A percentile compares a stretch with the other conserved stretches of the same genome.
These are phyloP conservation scores for Posidonia australis DNA, from an alignment of 106 monocot genomes.

Conservation along the genomic window DNA sequence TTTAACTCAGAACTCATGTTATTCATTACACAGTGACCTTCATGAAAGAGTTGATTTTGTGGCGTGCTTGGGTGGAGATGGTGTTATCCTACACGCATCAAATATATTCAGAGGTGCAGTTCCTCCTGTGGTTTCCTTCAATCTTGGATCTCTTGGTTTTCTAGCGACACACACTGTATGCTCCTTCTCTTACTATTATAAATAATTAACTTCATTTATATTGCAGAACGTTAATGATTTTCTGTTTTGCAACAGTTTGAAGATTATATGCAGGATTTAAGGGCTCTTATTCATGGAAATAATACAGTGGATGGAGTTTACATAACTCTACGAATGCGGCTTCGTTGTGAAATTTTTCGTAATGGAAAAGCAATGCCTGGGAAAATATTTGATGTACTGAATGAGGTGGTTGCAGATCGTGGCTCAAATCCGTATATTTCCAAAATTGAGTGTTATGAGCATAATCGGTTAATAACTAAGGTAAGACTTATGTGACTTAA, in stretches of 20 bases:
- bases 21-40: conserved; percentile 64
- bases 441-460: conserved; percentile 98
- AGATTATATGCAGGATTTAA: conserved; percentile 64
- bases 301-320: conserved; percentile 84
- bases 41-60: conserved; percentile 99
- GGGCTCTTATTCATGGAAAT: conserved; percentile 90
- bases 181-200: conserved; percentile 4
- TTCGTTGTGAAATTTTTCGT: conserved; percentile 84
- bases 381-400: conserved; percentile 90
- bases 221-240: neutral
- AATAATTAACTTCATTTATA: neutral
- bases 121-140: conserved; percentile 97
- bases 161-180: conserved; percentile 87
- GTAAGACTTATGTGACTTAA: conserved; percentile 32
- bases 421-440: conserved; percentile 98
- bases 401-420: conserved; percentile 97
- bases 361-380: conserved; percentile 88
- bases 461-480: conserved; percentile 85
- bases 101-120: conserved; percentile 95
- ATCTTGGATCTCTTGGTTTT: conserved; percentile 98
- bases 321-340: conserved; percentile 94
- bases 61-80: conserved; percentile 96
- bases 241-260: conserved; percentile 49
- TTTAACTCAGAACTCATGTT: neutral
- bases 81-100: conserved; percentile 94